phyloP scores from a whole-genome alignment of 140 eudicot species.

The Senecio squalidus region DNA sequence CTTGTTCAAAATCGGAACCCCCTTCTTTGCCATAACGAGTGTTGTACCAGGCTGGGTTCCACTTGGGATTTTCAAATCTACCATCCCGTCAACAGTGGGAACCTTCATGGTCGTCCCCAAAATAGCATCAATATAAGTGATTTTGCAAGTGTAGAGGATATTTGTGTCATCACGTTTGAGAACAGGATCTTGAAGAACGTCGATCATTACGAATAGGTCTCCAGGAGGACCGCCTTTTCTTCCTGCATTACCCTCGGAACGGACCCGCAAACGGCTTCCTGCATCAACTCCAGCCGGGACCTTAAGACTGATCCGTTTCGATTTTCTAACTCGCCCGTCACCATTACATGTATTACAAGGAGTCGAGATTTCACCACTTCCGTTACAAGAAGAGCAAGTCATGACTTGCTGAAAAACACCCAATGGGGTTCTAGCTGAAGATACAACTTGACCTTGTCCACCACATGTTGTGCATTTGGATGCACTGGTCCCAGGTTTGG shows the following conservation, averaged over 20 bases:
- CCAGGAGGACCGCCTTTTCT: slow-evolving; percentile 91
- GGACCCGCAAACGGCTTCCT: slow-evolving; percentile 76
- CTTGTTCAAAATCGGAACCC: slow-evolving; percentile 68
- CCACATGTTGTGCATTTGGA: slow-evolving; percentile 68
- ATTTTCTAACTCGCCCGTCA: slow-evolving; percentile 78
- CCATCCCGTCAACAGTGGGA: slow-evolving; percentile 87
- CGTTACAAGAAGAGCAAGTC: slow-evolving; percentile 83
- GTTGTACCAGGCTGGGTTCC: slow-evolving; percentile 93
- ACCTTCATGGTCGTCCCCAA: slow-evolving; percentile 73
- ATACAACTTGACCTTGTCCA: slow-evolving; percentile 87
- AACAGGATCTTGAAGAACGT: slow-evolving; percentile 74
- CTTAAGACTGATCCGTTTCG: slow-evolving; percentile 73
- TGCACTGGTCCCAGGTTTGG: slow-evolving; percentile 74
- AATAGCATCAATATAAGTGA: slow-evolving; percentile 78
- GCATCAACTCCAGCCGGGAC: slow-evolving; percentile 96
- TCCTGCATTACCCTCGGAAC: slow-evolving; percentile 84
- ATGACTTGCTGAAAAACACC: slow-evolving; percentile 88
- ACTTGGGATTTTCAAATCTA: slow-evolving; percentile 72
- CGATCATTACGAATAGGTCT: slow-evolving; percentile 63
- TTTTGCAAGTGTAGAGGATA: slow-evolving; percentile 77
- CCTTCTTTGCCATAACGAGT: slow-evolving; percentile 77
- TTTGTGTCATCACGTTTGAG: slow-evolving; percentile 79
- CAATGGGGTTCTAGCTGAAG: slow-evolving; percentile 79
- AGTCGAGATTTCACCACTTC: slow-evolving; percentile 69
- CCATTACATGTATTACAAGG: slow-evolving; percentile 74